These are phyloP conservation scores for Nakazawaea holstii DNA, from an alignment of 805 yeast species.

Conservation along the genomic window DNA sequence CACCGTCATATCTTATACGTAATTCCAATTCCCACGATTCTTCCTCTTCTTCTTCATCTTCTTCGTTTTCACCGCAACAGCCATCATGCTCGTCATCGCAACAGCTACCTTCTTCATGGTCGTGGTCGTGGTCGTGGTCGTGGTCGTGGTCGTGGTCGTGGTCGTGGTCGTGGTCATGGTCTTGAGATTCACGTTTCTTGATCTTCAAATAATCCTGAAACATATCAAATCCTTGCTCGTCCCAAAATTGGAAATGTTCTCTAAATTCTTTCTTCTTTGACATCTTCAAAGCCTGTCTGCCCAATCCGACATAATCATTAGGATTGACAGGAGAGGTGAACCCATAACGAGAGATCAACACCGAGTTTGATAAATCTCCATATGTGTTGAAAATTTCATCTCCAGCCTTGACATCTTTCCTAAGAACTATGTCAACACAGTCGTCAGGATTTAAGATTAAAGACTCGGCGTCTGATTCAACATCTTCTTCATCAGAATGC, in stretches of 20 bases:
- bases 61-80: conserved; percentile 16
- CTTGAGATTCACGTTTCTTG: conserved; percentile 4
- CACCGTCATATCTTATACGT: conserved; percentile 34
- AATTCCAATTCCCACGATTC: conserved; percentile 42
- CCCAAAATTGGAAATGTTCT: conserved; percentile 44
- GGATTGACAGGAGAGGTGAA: conserved; percentile 54
- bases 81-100: conserved; percentile 19
- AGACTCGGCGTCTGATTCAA: conserved; percentile 23
- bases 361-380: conserved; percentile 66
- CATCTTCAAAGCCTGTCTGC: conserved; percentile 38
- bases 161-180: conserved; percentile 14
- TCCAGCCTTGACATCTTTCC: conserved; percentile 35
- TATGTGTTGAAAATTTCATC: conserved; percentile 77
- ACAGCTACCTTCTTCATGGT: conserved; percentile 14
- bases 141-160: conserved; percentile 13
- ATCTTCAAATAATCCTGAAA: conserved; percentile 16
- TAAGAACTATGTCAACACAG: conserved; percentile 67
- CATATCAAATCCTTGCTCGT: conserved; percentile 28
- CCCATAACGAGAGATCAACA: conserved; percentile 72
- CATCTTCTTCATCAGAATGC: conserved; percentile 14
- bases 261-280: conserved; percentile 29
- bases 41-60: conserved; percentile 24
- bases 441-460: conserved; percentile 36
- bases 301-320: conserved; percentile 55
- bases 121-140: conserved; percentile 14